Percentiles rank a stretch among this genome's conserved stretches.
Conservation (phyloP, 2,329 filamentous ascomycete species). For the Cordyceps militaris region DNA sequence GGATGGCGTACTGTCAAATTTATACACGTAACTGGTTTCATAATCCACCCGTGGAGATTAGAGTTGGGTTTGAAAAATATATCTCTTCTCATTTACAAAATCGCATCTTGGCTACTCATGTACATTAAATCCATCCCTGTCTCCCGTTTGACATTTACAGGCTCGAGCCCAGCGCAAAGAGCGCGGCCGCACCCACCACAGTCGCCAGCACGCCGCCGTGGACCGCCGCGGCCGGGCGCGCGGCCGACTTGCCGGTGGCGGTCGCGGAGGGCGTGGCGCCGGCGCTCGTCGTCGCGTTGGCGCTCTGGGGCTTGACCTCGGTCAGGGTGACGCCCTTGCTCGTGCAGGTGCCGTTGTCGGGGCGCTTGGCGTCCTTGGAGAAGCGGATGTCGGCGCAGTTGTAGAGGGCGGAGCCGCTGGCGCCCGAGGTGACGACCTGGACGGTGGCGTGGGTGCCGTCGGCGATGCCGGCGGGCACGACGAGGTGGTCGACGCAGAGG, state of each 20-base stretch:
- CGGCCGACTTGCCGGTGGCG: constrained; percentile 12
- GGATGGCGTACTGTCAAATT: background rate
- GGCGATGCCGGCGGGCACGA: constrained; percentile 45
- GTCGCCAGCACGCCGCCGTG: background rate
- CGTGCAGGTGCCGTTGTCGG: constrained; percentile 33
- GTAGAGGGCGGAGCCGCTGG: constrained; percentile 55
- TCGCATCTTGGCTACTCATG: background rate
- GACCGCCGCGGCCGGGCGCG: background rate
- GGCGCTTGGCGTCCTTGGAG: constrained; percentile 39
- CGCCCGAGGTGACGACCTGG: constrained; percentile 60
- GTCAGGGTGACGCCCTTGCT: constrained; percentile 36
- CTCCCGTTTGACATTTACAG: background rate
- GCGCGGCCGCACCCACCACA: background rate
- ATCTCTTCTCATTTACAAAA: background rate
- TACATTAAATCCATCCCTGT: background rate
- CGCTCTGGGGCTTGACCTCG: constrained; percentile 22
- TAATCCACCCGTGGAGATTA: background rate
- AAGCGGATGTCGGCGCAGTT: constrained; percentile 72
- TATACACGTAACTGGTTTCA: background rate
- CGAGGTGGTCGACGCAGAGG: constrained; percentile 58
- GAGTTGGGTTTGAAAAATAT: background rate
- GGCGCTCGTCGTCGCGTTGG: background rate
- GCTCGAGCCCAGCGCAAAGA: background rate
- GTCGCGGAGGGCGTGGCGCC: constrained; percentile 4
- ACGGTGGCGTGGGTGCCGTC: constrained; percentile 60